phyloP scores from a whole-genome alignment of 352 stramenopile genomes.

The Globisporangium nunn region DNA sequence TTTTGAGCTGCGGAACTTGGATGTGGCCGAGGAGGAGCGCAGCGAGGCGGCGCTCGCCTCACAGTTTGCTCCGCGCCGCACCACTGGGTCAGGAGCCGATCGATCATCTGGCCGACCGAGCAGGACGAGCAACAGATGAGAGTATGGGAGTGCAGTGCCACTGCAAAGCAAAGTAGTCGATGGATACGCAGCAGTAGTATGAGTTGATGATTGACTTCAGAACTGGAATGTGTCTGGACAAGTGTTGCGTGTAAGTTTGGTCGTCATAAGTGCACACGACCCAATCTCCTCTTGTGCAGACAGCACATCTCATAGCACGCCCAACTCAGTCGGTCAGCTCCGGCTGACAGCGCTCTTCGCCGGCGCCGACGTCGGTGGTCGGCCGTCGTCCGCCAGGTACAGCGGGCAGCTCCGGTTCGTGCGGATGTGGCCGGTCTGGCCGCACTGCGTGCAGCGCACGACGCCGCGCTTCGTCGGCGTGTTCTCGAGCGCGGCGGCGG shows the following conservation, averaged over 20 bases:
- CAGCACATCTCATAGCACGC: too few species aligned
- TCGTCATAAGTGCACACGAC: too few species aligned
- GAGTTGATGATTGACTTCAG: not conserved
- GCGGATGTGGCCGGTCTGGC: not conserved
- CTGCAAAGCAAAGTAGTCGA: not conserved
- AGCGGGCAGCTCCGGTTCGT: not conserved
- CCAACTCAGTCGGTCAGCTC: not conserved
- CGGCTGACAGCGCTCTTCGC: not conserved
- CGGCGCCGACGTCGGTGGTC: too few species aligned
- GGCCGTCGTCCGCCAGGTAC: not conserved
- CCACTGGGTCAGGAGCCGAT: not conserved
- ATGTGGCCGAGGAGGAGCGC: constrained; percentile 8
- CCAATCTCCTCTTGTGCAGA: too few species aligned
- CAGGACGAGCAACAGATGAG: not conserved
- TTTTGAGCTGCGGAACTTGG: constrained; percentile 37
- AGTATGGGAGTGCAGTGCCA: not conserved
- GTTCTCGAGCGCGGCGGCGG: not conserved
- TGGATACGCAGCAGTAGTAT: not conserved
- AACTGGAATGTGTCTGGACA: not conserved
- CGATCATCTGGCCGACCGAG: not conserved
- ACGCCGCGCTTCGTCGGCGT: not conserved
- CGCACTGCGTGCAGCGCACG: not conserved
- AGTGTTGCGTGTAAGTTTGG: too few species aligned
- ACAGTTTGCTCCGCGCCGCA: not conserved
- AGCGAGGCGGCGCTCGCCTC: not conserved